Evolutionary conservation across 495 filamentous ascomycete genomes (phyloP).

Genomic region (Massariosphaeria phaeospora): DNA sequence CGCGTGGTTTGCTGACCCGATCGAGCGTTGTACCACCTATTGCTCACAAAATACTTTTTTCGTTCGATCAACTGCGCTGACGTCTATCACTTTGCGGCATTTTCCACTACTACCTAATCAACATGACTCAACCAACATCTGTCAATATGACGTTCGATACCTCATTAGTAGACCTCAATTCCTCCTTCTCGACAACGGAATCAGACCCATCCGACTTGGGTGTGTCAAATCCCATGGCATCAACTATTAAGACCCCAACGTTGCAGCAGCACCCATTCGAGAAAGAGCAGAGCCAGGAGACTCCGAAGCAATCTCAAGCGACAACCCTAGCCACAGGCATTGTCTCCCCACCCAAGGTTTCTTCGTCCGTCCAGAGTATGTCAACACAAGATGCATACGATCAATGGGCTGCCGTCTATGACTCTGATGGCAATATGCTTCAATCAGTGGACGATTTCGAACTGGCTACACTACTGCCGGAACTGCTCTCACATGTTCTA

Average conservation of each 20-base stretch:
- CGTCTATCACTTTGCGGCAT: too few species aligned
- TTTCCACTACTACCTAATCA: too few species aligned
- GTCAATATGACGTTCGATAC: conserved; percentile 35
- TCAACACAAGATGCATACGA: conserved; percentile 44
- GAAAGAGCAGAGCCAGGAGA: not conserved
- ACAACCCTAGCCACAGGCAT: not conserved
- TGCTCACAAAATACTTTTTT: too few species aligned
- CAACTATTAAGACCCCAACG: not conserved
- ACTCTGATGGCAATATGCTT: conserved; percentile 69
- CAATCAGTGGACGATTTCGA: conserved; percentile 63
- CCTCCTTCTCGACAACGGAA: conserved; percentile 30
- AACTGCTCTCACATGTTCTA: conserved; percentile 44
- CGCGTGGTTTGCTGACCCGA: too few species aligned
- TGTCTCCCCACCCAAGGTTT: not conserved
- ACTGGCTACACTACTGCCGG: conserved; percentile 52
- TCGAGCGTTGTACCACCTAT: too few species aligned
- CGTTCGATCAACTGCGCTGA: too few species aligned
- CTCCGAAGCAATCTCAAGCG: not conserved
- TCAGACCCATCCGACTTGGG: conserved; percentile 21
- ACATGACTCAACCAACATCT: conserved; percentile 33
- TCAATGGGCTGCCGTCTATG: conserved; percentile 55
- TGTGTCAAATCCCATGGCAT: not conserved
- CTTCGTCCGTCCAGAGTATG: conserved; percentile 36
- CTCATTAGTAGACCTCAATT: conserved; percentile 29
- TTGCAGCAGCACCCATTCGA: not conserved